A percentile compares a stretch with the other conserved stretches of the same genome.
These are phyloP conservation scores for Sanguinoderma infundibulare DNA, from an alignment of 1,284 basidiomycete genomes.

Conservation along the genomic window DNA sequence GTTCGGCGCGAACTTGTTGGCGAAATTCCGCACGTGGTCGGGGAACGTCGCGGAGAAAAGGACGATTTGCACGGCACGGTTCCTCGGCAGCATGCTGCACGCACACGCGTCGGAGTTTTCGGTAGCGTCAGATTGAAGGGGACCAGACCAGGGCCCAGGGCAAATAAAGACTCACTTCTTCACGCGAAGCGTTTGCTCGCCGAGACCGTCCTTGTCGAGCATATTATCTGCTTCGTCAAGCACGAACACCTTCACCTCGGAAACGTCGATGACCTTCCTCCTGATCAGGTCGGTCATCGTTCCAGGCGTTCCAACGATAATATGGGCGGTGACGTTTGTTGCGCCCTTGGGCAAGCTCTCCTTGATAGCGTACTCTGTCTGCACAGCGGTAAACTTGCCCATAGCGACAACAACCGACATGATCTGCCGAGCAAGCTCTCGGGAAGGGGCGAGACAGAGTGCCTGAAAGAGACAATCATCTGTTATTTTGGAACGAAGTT, in stretches of 20 bases:
- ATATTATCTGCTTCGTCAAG: constrained; percentile 99
- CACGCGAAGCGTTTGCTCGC: constrained; percentile 95
- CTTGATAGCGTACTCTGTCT: constrained; percentile 95
- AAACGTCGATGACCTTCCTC: constrained; percentile 76
- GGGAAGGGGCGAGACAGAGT: constrained; percentile 91
- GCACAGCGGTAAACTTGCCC: constrained; percentile 94
- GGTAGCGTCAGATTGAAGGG: constrained; percentile 6
- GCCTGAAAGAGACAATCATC: constrained; percentile 54
- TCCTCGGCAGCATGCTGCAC: constrained; percentile 67
- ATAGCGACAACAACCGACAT: constrained; percentile 94
- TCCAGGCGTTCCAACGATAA: constrained; percentile 96
- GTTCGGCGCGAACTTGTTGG: constrained; percentile 89
- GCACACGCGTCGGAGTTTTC: background rate
- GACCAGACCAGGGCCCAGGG: constrained; percentile 6
- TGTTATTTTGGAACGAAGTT: background rate
- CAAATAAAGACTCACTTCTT: constrained; percentile 75
- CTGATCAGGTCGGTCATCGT: constrained; percentile 89
- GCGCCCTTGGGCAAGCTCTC: constrained; percentile 75
- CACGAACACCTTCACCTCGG: constrained; percentile 90
- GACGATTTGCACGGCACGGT: constrained; percentile 78
- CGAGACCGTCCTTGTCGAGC: constrained; percentile 94
- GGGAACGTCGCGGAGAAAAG: constrained; percentile 99
- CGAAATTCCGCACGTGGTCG: constrained; percentile 89
- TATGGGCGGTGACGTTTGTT: constrained; percentile 82
- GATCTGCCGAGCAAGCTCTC: constrained; percentile 97